Conservation (phyloP, 805 yeast species). For the Kuraishia capsulata region DNA sequence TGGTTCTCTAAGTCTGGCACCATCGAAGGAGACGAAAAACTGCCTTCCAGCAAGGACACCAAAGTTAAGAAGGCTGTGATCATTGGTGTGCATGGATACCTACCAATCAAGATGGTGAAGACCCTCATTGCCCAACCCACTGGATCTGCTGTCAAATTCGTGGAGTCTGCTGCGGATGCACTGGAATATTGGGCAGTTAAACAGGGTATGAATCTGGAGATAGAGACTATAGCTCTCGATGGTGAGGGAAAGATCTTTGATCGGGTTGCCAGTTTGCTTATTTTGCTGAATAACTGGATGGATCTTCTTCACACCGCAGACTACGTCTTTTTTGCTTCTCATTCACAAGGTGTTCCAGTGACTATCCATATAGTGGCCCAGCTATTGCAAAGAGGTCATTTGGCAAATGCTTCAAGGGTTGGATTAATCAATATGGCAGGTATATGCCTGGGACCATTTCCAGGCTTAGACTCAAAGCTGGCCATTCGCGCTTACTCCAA, state of each 20-base stretch:
- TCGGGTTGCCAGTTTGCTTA: constrained; percentile 66
- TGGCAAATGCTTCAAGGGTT: constrained; percentile 28
- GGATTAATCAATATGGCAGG: constrained; percentile 91
- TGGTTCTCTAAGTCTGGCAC: neutral
- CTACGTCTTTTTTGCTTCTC: constrained; percentile 76
- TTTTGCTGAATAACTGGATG: constrained; percentile 61
- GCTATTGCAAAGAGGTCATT: constrained; percentile 1
- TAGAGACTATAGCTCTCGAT: constrained; percentile 83
- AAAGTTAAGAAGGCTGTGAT: constrained; percentile 44
- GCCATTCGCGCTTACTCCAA: constrained; percentile 78
- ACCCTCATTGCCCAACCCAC: constrained; percentile 88
- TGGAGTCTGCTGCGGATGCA: constrained; percentile 69
- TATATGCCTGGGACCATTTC: constrained; percentile 81
- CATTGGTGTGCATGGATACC: constrained; percentile 93
- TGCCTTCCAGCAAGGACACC: neutral
- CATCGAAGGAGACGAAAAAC: neutral
- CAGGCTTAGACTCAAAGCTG: constrained; percentile 75
- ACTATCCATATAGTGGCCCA: constrained; percentile 52
- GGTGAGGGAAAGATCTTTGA: constrained; percentile 86
- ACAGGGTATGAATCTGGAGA: constrained; percentile 30
- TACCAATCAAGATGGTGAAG: constrained; percentile 77
- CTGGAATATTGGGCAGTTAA: constrained; percentile 54
- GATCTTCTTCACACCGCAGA: constrained; percentile 53
- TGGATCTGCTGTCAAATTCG: constrained; percentile 79
- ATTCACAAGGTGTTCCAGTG: constrained; percentile 91